phyloP scores from a whole-genome alignment of 257 asterid species.

The Solanum stenotomum region DNA sequence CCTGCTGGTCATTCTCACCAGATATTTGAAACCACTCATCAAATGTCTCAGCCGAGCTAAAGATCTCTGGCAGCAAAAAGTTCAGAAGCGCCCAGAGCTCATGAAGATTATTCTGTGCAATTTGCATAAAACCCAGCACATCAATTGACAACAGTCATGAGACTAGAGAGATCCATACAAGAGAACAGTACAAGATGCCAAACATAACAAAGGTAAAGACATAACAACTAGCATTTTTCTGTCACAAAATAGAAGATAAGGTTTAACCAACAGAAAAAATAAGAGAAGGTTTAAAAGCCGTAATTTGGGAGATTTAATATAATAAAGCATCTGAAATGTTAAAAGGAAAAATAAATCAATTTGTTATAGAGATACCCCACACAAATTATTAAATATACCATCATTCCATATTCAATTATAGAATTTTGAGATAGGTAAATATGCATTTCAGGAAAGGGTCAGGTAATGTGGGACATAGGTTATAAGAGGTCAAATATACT shows the following conservation, averaged over 20 bases:
- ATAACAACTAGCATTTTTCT: not conserved
- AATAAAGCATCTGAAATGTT: not conserved
- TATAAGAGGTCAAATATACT: not conserved
- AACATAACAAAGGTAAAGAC: not conserved
- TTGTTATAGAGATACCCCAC: not conserved
- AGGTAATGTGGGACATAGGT: not conserved
- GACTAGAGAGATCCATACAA: not conserved
- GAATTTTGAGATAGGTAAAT: not conserved
- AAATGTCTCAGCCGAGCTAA: slow-evolving; percentile 97
- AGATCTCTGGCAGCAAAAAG: slow-evolving; percentile 96
- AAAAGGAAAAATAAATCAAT: not conserved
- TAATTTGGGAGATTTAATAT: not conserved
- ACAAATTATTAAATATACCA: not conserved
- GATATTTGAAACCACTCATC: slow-evolving; percentile 99
- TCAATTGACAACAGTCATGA: not conserved
- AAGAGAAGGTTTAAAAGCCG: not conserved
- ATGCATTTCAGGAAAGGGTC: not conserved
- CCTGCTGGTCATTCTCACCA: slow-evolving; percentile 97
- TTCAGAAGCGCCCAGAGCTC: slow-evolving; percentile 98
- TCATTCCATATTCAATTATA: not conserved
- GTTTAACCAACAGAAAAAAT: not conserved
- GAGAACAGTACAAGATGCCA: not conserved
- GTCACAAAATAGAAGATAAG: not conserved
- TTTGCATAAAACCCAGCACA: not conserved
- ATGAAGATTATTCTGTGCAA: slow-evolving; percentile 93